These are phyloP conservation scores for Candida maltosa DNA, from an alignment of 805 yeast species.

Conservation along the genomic window DNA sequence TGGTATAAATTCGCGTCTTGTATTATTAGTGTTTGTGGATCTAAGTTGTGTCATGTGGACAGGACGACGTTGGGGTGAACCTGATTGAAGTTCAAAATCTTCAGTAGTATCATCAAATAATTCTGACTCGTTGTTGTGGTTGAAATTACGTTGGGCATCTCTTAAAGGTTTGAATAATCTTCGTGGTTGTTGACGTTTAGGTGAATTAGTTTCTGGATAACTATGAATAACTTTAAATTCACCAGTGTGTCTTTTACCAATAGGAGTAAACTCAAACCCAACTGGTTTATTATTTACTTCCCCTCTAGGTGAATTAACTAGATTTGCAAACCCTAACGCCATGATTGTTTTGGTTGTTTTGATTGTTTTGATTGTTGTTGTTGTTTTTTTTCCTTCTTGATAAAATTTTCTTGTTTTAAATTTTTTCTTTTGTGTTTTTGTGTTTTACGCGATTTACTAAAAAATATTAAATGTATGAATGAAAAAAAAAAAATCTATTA, in stretches of 20 bases:
- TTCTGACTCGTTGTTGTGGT: slow-evolving; percentile 1
- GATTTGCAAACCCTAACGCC: too few relatives aligned
- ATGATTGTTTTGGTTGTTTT: too few relatives aligned
- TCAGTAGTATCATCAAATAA: slow-evolving; percentile 8
- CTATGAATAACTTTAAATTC: slow-evolving; percentile 8
- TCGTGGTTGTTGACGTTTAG: slow-evolving; percentile 1
- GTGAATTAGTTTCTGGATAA: slow-evolving; percentile 4
- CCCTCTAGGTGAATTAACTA: too few relatives aligned
- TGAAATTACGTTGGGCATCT: slow-evolving; percentile 1
- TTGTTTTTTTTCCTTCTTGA: too few relatives aligned
- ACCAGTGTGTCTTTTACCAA: slow-evolving; percentile 4
- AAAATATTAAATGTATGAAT: too few relatives aligned
- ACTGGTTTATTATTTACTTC: too few relatives aligned
- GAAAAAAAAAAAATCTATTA: too few relatives aligned
- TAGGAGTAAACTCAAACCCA: slow-evolving; percentile 10
- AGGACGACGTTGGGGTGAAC: slow-evolving; percentile 1
- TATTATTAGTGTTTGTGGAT: not conserved
- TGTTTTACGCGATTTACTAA: too few relatives aligned
- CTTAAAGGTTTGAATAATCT: slow-evolving; percentile 6
- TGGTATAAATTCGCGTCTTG: slow-evolving; percentile 2
- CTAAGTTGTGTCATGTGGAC: not conserved
- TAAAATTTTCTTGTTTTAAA: too few relatives aligned
- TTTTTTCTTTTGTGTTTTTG: too few relatives aligned
- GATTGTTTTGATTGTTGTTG: too few relatives aligned
- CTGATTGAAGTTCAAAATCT: slow-evolving; percentile 5